Percentiles rank a stretch among this genome's conserved stretches.
These are phyloP conservation scores for Phytophthora vignae DNA, from an alignment of 352 stramenopile species.

Conservation along the genomic window DNA sequence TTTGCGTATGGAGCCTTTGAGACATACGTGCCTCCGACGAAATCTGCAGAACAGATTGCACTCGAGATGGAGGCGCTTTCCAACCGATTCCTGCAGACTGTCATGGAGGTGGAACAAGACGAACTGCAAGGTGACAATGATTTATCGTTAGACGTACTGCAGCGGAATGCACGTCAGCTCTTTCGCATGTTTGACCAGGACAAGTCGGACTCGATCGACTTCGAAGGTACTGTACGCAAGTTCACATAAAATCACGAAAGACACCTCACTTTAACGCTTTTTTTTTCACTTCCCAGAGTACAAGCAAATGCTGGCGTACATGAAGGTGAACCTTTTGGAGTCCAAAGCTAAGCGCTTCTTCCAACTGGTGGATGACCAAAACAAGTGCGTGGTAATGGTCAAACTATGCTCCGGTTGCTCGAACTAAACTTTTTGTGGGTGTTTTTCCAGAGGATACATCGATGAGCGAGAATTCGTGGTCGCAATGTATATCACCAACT, in stretches of 20 bases:
- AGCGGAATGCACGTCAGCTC: constrained; percentile 62
- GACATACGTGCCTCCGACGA: constrained; percentile 61
- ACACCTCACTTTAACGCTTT: constrained; percentile 8
- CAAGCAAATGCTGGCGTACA: constrained; percentile 79
- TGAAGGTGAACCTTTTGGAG: constrained; percentile 70
- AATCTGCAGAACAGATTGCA: constrained; percentile 55
- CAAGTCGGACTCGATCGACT: constrained; percentile 81
- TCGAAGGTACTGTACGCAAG: constrained; percentile 46
- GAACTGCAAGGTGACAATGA: constrained; percentile 39
- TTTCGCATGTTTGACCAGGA: constrained; percentile 82
- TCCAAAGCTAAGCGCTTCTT: constrained; percentile 78
- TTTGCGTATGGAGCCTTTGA: constrained; percentile 67
- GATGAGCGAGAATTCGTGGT: constrained; percentile 81
- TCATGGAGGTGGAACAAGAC: constrained; percentile 60
- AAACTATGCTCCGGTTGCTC: not conserved
- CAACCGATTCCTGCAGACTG: constrained; percentile 49
- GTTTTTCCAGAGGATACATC: constrained; percentile 55
- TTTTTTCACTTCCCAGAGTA: constrained; percentile 58
- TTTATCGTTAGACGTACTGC: constrained; percentile 56
- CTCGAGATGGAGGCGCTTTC: constrained; percentile 59
- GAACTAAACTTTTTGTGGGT: not conserved
- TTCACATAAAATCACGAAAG: not conserved
- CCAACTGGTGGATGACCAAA: constrained; percentile 73
- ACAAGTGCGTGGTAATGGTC: constrained; percentile 52
- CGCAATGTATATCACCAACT: constrained; percentile 80